A percentile compares a stretch with the other conserved stretches of the same genome.
Conservation (phyloP, 140 eudicot species). For the Ambrosia hybrid region DNA sequence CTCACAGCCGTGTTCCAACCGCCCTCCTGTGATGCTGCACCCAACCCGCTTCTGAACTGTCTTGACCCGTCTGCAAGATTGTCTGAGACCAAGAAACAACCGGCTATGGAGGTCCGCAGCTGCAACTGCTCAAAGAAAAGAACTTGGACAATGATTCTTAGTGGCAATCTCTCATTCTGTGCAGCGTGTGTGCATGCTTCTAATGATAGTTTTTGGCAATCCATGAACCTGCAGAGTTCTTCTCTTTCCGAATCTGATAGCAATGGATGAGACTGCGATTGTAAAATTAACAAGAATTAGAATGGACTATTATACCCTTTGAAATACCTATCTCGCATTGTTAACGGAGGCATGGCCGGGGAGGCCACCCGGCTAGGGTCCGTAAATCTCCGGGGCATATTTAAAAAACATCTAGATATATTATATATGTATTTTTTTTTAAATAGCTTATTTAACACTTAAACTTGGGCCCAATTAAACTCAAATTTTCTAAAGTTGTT, state of each 20-base stretch:
- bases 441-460: too few species aligned
- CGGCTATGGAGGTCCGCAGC: conserved; percentile 89
- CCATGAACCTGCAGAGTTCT: conserved; percentile 89
- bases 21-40: conserved; percentile 64
- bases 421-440: too few species aligned
- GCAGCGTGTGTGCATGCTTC: conserved; percentile 99
- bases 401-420: too few species aligned
- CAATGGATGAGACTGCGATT: conserved; percentile 91
- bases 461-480: too few species aligned
- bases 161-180: conserved; percentile 87
- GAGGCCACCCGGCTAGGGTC: too few species aligned
- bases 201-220: conserved; percentile 92
- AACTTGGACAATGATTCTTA: conserved; percentile 88
- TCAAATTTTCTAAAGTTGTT: too few species aligned
- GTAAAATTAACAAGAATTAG: conserved; percentile 15
- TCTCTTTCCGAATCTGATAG: conserved; percentile 81
- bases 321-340: conserved; percentile 1
- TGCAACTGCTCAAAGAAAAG: conserved; percentile 97
- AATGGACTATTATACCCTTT: conserved; percentile 12
- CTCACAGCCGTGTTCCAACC: conserved; percentile 81
- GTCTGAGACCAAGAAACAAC: conserved; percentile 91
- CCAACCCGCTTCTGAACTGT: conserved; percentile 72
- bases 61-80: conserved; percentile 79
- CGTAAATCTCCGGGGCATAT: too few species aligned
- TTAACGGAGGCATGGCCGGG: not conserved